These are phyloP conservation scores for Phytophthora pisi DNA, from an alignment of 352 stramenopile genomes.

Conservation along the genomic window DNA sequence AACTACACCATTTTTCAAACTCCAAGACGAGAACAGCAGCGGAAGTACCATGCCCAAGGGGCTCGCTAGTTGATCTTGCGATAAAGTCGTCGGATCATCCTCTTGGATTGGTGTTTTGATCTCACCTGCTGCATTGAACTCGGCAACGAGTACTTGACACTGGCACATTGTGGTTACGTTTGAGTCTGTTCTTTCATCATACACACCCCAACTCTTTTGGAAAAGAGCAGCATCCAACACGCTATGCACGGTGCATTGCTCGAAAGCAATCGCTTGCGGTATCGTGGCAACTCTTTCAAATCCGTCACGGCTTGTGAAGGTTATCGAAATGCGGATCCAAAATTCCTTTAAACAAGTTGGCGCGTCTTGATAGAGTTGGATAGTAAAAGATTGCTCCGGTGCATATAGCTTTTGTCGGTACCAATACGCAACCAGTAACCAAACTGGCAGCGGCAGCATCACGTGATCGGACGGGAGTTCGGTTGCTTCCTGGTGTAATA, in stretches of 20 bases:
- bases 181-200: background rate
- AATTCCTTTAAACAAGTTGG: background rate
- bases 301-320: constrained; percentile 10
- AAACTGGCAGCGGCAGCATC: constrained; percentile 12
- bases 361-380: background rate
- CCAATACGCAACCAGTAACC: constrained; percentile 17
- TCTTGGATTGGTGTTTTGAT: constrained; percentile 7
- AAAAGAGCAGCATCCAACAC: constrained; percentile 47
- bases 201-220: constrained; percentile 76
- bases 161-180: constrained; percentile 4
- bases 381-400: background rate
- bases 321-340: constrained; percentile 19
- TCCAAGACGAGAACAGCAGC: constrained; percentile 1
- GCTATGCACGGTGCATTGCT: constrained; percentile 10
- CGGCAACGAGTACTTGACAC: constrained; percentile 10
- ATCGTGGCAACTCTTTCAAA: constrained; percentile 19
- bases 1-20: background rate
- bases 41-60: background rate
- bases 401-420: background rate
- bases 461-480: constrained; percentile 14
- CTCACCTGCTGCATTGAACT: constrained; percentile 12
- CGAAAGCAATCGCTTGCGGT: constrained; percentile 16
- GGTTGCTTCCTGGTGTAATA: constrained; percentile 10
- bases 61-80: constrained; percentile 18
- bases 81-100: constrained; percentile 1